These are phyloP conservation scores for Alternaria rosae DNA, from an alignment of 2,329 filamentous ascomycete species.

Conservation along the genomic window DNA sequence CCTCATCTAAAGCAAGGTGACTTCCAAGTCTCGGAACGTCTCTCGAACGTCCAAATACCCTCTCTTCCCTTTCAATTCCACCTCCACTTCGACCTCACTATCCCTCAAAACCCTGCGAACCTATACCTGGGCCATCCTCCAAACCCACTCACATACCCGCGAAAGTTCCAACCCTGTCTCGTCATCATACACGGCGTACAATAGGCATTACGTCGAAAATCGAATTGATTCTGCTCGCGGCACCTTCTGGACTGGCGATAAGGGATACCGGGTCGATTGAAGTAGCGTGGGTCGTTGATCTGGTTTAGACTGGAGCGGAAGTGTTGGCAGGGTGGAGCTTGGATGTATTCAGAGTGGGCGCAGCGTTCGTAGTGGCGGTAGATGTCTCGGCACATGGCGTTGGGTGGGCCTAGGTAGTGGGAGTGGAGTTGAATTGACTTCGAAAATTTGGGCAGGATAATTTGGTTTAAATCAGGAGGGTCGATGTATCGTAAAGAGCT, in stretches of 20 bases:
- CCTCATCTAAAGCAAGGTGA: background rate
- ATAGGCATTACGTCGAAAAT: background rate
- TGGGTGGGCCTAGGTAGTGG: no score
- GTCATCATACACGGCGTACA: conserved; percentile 10
- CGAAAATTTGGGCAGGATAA: background rate
- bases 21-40: background rate
- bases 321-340: conserved; percentile 1
- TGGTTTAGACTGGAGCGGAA: conserved; percentile 1
- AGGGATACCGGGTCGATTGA: conserved; percentile 6
- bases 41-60: background rate
- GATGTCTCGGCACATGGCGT: conserved; percentile 9
- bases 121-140: conserved; percentile 1
- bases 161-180: conserved; percentile 8
- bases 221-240: background rate
- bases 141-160: conserved; percentile 2
- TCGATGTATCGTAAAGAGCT: background rate
- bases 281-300: conserved; percentile 12
- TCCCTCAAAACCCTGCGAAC: background rate
- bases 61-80: background rate
- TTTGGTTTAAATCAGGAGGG: background rate
- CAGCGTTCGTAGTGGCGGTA: conserved; percentile 9
- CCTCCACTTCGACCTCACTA: background rate
- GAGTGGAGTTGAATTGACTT: background rate
- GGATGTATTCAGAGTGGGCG: conserved; percentile 11
- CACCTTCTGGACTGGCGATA: conserved; percentile 7